These are phyloP conservation scores for Mycena pura DNA, from an alignment of 768 basidiomycete genomes.

Conservation along the genomic window DNA sequence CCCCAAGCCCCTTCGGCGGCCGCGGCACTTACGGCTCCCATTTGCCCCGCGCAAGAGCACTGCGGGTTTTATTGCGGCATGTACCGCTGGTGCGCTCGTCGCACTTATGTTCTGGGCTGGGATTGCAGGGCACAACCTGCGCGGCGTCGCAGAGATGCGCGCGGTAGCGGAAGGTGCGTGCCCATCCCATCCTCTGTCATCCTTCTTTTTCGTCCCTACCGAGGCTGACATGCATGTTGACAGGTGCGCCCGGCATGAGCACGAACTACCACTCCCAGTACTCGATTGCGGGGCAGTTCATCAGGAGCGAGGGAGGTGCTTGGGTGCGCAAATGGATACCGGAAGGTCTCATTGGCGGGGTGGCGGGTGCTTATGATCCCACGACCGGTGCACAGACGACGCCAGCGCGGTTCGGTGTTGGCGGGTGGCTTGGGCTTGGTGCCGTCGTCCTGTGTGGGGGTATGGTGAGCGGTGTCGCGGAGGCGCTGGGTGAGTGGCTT, in stretches of 20 bases:
- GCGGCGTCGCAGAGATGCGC: conserved; percentile 28
- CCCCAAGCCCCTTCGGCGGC: background rate
- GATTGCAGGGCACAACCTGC: conserved; percentile 4
- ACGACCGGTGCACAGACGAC: conserved; percentile 16
- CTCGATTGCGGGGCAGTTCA: conserved; percentile 27
- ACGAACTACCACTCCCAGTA: conserved; percentile 25
- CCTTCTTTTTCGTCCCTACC: background rate
- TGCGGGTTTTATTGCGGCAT: conserved; percentile 31
- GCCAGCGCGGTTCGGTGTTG: conserved; percentile 26
- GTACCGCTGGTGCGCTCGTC: conserved; percentile 18
- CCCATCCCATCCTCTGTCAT: background rate
- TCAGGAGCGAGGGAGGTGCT: conserved; percentile 12
- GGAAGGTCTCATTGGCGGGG: conserved; percentile 25
- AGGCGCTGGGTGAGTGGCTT: conserved; percentile 77
- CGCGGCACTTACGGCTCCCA: conserved; percentile 14
- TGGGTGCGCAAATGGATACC: conserved; percentile 31
- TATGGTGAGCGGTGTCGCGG: conserved; percentile 82
- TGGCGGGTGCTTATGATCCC: too few species aligned
- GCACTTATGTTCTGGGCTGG: conserved; percentile 25
- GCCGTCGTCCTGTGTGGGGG: conserved; percentile 71
- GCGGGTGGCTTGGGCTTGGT: conserved; percentile 59
- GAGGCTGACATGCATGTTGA: background rate
- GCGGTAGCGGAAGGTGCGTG: conserved; percentile 24
- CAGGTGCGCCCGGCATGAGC: background rate
- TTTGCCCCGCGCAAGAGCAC: conserved; percentile 34